Percentiles rank a stretch among this genome's conserved stretches.
These are phyloP conservation scores for Teratosphaeria epicoccoides DNA, from an alignment of 2,329 filamentous ascomycete genomes.

Conservation along the genomic window DNA sequence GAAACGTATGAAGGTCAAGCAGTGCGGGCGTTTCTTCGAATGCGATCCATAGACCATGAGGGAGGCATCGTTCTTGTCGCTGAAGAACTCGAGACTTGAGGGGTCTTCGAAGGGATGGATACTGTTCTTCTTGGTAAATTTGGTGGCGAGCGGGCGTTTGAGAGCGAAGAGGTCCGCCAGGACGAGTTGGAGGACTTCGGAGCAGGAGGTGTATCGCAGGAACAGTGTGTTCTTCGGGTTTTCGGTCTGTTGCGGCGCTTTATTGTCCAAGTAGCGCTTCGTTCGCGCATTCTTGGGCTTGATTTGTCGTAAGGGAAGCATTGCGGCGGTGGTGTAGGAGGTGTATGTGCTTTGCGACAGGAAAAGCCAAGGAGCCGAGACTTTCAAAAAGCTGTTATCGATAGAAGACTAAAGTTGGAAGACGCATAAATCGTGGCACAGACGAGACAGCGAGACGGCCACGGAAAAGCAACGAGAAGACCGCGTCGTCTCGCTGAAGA, in stretches of 20 bases:
- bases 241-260: conserved; percentile 78
- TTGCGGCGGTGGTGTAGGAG: conserved; percentile 1
- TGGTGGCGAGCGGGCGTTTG: conserved; percentile 73
- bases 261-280: conserved; percentile 88
- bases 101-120: conserved; percentile 91
- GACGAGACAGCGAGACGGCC: background rate
- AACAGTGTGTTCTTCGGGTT: conserved; percentile 86
- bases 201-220: conserved; percentile 76
- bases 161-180: conserved; percentile 76
- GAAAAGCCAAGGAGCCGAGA: background rate
- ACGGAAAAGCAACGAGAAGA: background rate
- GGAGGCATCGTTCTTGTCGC: conserved; percentile 87
- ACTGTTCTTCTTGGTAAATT: conserved; percentile 94
- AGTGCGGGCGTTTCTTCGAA: conserved; percentile 93
- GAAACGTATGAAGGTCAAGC: conserved; percentile 68
- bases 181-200: conserved; percentile 70
- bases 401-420: background rate
- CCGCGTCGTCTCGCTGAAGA: no score
- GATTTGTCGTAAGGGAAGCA: conserved; percentile 48
- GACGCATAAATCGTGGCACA: background rate
- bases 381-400: background rate
- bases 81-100: conserved; percentile 84
- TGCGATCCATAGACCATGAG: conserved; percentile 74
- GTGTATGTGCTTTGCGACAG: background rate
- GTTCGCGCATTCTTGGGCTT: conserved; percentile 69